Base-by-base conservation (phyloP, 2,329 filamentous ascomycete genomes). In the Rhynchosporium agropyri region DNA sequence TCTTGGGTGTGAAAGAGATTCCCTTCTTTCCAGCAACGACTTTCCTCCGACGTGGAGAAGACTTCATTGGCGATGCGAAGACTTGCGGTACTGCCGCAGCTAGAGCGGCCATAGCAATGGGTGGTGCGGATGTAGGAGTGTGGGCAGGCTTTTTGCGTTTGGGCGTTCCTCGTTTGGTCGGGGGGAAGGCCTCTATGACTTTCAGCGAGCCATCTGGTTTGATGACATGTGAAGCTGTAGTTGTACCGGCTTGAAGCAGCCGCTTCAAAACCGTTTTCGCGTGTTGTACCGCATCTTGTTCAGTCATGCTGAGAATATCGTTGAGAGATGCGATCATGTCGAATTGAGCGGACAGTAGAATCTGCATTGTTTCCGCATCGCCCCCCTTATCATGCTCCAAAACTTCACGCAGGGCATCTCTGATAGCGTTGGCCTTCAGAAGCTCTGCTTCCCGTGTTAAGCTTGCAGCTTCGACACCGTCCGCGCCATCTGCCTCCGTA, bases 341-440 rank as follows among this genome's bases (percentile, higher is more conserved):
- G 70, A 99, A 96, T 72, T 98, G 94, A 12, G 94, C 91, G 59
- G 90, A 89, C 10, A 98, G 84, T 60, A 99, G 83, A 56, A 91
- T 84, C 76, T 97, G 93, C 72, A 97, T 82, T 68, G 90, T 85
- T 20, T 84, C 86, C 26, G 88, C 85, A 73, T 97, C 92, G 12
- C 89, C 89, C 31, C 84, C 82, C 77, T 89, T 94, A 66, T 98
- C 93, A 71, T 95, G 88, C 60, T 98, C 92, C 10, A 92, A 76
- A 26, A 97, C 85, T 58, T 91, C 87, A 12, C 84, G 79, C 67
- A 94, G 85, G 1, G 89, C 85, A 65, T 98, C 95, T 45, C 91
- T 84, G 69, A 91, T 90, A 54, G 92, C 93, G 70, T 88, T 91
- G 10, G 88, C 82, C 77, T 92, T 96, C 69, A 98, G 81, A 13